Percentiles rank a stretch among this genome's conserved stretches.
Conservation (phyloP, 2,329 filamentous ascomycete genomes). For the Sclerotinia spermophila region DNA sequence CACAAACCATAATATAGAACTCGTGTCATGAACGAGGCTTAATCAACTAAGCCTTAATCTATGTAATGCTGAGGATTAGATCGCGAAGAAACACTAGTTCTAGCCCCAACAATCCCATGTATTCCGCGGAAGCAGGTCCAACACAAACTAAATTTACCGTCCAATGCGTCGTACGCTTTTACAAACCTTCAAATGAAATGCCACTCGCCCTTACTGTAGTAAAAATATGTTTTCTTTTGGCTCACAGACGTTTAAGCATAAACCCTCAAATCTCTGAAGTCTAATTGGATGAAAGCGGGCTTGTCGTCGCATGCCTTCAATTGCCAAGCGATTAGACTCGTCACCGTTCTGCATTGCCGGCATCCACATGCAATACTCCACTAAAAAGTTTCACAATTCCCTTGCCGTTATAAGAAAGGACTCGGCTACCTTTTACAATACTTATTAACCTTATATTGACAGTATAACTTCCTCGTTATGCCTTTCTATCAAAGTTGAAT, state of each 20-base stretch:
- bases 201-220: neutral
- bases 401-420: neutral
- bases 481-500: neutral
- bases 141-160: neutral
- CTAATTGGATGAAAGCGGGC: neutral
- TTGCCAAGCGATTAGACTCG: slow-evolving; percentile 13
- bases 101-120: neutral
- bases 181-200: neutral
- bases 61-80: neutral
- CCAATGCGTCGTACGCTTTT: neutral
- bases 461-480: too few relatives aligned
- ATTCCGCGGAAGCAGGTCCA: neutral
- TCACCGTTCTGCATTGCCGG: neutral
- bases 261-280: neutral
- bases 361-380: neutral
- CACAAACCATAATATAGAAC: neutral
- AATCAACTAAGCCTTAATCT: neutral
- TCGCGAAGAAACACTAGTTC: neutral
- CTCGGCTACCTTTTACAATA: neutral
- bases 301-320: neutral
- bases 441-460: neutral
- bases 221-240: neutral
- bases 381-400: neutral
- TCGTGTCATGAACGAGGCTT: too few relatives aligned
- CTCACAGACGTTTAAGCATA: neutral